Conservation (phyloP, 805 yeast species). For the Candida maesae region DNA sequence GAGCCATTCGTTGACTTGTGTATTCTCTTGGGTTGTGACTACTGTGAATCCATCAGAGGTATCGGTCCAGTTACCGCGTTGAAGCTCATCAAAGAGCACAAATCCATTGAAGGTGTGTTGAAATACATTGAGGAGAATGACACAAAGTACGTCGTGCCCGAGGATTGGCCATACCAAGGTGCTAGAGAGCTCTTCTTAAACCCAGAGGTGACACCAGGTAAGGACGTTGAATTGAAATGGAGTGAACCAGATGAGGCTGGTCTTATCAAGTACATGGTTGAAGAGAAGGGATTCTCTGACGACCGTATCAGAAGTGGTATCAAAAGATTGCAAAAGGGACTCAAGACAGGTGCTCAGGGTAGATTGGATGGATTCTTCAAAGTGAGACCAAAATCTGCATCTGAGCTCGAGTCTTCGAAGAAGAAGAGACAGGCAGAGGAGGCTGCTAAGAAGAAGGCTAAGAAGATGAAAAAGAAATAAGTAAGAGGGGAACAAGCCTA, state of each 20-base stretch:
- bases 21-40: conserved; percentile 93
- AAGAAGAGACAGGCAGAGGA: conserved; percentile 28
- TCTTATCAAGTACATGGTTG: conserved; percentile 75
- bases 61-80: conserved; percentile 95
- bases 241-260: conserved; percentile 83
- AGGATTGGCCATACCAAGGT: conserved; percentile 88
- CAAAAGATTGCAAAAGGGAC: conserved; percentile 75
- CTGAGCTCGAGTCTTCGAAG: conserved; percentile 33
- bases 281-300: conserved; percentile 87
- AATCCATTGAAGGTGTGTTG: conserved; percentile 74
- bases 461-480: conserved; percentile 22
- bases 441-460: conserved; percentile 26
- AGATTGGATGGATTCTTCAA: conserved; percentile 90
- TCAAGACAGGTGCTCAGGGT: conserved; percentile 85
- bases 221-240: conserved; percentile 76
- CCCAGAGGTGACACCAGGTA: conserved; percentile 72
- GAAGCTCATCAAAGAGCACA: conserved; percentile 83
- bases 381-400: conserved; percentile 52
- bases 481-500: no score
- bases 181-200: conserved; percentile 79
- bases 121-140: conserved; percentile 57
- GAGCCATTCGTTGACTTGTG: conserved; percentile 85
- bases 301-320: conserved; percentile 89
- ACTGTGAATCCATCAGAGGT: conserved; percentile 92
- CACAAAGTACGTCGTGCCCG: conserved; percentile 82